phyloP scores from a whole-genome alignment of 2,329 filamentous ascomycete genomes.

The Alternaria burnsii region DNA sequence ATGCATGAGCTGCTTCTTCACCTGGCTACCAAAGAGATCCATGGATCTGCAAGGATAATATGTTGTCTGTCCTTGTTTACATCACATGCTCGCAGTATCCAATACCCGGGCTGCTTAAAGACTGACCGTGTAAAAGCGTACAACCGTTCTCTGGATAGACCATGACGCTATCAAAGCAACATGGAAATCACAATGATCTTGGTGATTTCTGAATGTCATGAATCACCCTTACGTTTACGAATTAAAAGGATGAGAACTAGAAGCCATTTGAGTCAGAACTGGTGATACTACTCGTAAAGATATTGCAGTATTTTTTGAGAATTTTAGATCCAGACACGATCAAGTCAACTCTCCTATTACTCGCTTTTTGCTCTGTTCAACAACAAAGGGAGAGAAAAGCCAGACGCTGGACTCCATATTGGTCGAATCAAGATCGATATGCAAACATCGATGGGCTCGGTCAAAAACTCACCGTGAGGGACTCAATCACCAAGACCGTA shows the following conservation, averaged over 20 bases:
- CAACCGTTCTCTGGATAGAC: neutral
- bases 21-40: neutral
- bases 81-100: neutral
- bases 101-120: neutral
- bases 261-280: neutral
- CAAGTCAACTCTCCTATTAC: neutral
- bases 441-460: neutral
- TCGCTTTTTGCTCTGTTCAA: neutral
- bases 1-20: neutral
- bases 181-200: neutral
- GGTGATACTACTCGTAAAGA: neutral
- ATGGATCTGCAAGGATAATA: neutral
- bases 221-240: neutral
- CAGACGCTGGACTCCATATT: neutral
- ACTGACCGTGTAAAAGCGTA: neutral
- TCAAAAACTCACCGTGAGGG: neutral
- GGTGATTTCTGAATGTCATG: neutral
- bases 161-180: neutral
- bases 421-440: too few relatives aligned
- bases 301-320: neutral
- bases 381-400: neutral
- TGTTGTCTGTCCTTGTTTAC: neutral
- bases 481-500: neutral
- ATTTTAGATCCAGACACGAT: neutral
- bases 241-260: neutral